Evolutionary conservation across 176 grass and related monocot genomes (phyloP), one percentile per base, ranked within the genome.

Genomic region (Musa troglodytarum): DNA sequence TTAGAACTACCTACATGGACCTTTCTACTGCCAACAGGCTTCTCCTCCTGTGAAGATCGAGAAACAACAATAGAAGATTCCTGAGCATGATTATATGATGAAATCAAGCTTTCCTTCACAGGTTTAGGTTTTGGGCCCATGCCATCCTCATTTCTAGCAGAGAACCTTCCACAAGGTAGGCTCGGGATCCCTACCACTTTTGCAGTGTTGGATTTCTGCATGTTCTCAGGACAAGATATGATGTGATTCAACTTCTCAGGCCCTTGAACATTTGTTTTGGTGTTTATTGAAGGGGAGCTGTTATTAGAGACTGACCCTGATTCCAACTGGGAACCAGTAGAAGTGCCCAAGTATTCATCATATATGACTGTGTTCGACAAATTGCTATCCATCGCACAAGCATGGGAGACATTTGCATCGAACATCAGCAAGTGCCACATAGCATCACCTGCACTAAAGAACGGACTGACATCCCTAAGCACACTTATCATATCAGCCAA

Each of bases 371-470:
- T 11, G 21, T 65, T 73, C 22, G 51, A 54, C 10, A 69, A 58
- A 73, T 80, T 80, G 49, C 58, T 58, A 21, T 94, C 91, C 81
- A 94, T 80, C 25, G 82, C 76, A 86, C 86, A 92, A 15, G 95
- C 91, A 63, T 80, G 76, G 72, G 83, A 81, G 22, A 92, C 84
- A 82, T 87, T 94, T 86, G 93, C 82, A 34, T 99, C 95, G 14
- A 84, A 92, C 77, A 99, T 92, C 71, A 99, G 95, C 66, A 99
- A 77, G 79, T 83, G 86, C 87, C 89, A 99, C 95, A 94, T 92
- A 14, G 83, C 88, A 68, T 99, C 95, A 12, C 88, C 95, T 2
- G 73, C 83, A 53, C 84, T 88, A 80, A 89, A 92, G 83, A 92
- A 99, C 3, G 96, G 96, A 11, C 91, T 84, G 17, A 85, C 81